Evolutionary conservation across 176 grass and related monocot genomes (phyloP).

Genomic region (Carex scoparia): DNA sequence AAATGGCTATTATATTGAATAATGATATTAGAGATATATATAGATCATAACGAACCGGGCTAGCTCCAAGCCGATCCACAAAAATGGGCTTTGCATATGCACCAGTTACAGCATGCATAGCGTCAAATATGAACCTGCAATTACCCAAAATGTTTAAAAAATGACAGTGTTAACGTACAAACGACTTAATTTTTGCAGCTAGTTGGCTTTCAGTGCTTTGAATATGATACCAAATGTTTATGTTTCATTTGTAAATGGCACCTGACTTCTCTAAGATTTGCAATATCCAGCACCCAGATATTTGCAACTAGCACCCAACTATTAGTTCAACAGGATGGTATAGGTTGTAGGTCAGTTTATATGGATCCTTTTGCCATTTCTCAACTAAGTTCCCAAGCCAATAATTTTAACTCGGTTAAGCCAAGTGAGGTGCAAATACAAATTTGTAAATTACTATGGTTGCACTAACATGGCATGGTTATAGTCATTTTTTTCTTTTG

Average conservation of each 20-base stretch:
- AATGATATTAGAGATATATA: conserved; percentile 19
- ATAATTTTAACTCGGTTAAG: background rate
- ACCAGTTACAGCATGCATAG: conserved; percentile 90
- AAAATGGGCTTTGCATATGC: conserved; percentile 92
- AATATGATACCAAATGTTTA: background rate
- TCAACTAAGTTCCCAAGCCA: background rate
- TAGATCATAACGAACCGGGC: conserved; percentile 37
- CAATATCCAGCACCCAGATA: background rate
- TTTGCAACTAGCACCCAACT: background rate
- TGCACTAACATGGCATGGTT: background rate
- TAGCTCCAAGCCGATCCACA: conserved; percentile 76
- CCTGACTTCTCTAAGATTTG: background rate
- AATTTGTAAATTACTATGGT: background rate
- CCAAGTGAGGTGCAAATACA: background rate
- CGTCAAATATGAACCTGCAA: conserved; percentile 78
- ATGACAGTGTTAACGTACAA: background rate
- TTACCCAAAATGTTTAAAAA: conserved; percentile 13
- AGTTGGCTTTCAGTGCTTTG: background rate
- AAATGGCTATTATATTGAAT: background rate
- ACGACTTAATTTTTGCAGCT: background rate
- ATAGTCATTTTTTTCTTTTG: background rate
- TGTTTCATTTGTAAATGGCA: background rate
- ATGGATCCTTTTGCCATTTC: background rate
- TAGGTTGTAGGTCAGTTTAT: background rate
- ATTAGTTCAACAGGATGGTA: background rate